These are phyloP conservation scores for Clonostachys solani DNA, from an alignment of 2,329 filamentous ascomycete species.

Conservation along the genomic window DNA sequence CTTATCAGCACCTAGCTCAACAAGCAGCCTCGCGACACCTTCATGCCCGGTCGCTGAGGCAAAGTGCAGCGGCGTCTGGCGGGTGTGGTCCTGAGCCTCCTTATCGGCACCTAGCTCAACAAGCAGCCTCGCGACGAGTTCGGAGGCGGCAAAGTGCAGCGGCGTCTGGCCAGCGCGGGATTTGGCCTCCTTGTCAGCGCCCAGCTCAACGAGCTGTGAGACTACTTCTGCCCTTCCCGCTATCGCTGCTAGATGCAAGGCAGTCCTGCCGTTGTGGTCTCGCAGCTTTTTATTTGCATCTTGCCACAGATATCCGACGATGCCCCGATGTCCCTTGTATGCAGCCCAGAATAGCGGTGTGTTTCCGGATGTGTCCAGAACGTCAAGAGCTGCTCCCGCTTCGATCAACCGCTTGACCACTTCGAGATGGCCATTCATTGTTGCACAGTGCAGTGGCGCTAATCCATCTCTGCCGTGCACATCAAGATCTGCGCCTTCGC, in stretches of 20 bases:
- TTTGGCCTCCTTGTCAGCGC: not conserved
- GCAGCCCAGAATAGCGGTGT: not conserved
- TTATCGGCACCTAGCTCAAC: not conserved
- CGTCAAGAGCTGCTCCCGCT: not conserved
- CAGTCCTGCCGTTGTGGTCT: not conserved
- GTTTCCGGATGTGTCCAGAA: not conserved
- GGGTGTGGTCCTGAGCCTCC: not conserved
- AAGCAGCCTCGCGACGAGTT: not conserved
- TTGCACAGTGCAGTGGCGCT: not conserved
- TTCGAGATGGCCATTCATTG: not conserved
- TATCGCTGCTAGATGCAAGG: not conserved
- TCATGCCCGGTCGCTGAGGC: too few relatives aligned
- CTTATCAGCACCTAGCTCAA: not conserved
- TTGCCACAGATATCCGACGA: not conserved
- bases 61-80: not conserved
- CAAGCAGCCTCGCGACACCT: not conserved
- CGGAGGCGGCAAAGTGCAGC: not conserved
- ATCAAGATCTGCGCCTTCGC: constrained; percentile 1
- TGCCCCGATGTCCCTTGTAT: not conserved
- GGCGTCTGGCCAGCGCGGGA: not conserved
- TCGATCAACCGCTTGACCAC: not conserved
- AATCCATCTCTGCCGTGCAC: not conserved
- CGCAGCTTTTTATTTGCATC: not conserved
- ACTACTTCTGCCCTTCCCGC: not conserved
- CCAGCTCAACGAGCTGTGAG: not conserved